These are phyloP conservation scores for Geotrichum histeridarum DNA, from an alignment of 1,139 yeast genomes.

Conservation along the genomic window DNA sequence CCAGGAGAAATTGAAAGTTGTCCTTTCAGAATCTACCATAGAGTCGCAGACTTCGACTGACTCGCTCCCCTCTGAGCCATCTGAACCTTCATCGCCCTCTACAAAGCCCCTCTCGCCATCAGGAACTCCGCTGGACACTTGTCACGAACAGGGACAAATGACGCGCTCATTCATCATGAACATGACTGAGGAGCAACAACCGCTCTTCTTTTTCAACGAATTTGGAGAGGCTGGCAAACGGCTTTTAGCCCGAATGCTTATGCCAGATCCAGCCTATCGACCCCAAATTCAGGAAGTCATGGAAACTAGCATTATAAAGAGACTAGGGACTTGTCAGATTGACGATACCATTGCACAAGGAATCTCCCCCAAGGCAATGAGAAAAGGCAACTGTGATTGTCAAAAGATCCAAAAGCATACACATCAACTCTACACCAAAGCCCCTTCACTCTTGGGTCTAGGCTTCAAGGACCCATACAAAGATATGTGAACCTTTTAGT, in stretches of 20 bases:
- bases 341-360: neutral
- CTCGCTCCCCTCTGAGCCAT: neutral
- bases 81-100: neutral
- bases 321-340: conserved; percentile 11
- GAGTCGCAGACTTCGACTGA: neutral
- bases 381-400: conserved; percentile 1
- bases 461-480: conserved; percentile 19
- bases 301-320: conserved; percentile 2
- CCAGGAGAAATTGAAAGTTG: neutral
- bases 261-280: conserved; percentile 67
- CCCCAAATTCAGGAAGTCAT: conserved; percentile 71
- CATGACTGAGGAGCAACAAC: conserved; percentile 47
- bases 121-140: neutral
- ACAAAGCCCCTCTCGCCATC: conserved; percentile 12
- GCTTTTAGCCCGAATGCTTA: conserved; percentile 46
- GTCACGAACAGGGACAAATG: neutral
- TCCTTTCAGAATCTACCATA: neutral
- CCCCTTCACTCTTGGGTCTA: conserved; percentile 14
- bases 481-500: conserved; percentile 3
- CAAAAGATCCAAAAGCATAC: conserved; percentile 12
- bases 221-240: conserved; percentile 30
- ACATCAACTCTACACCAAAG: conserved; percentile 7
- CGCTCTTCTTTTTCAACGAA: conserved; percentile 48
- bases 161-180: conserved; percentile 15
- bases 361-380: neutral